These are phyloP conservation scores for Peterozyma xylosa DNA, from an alignment of 805 yeast genomes.

Conservation along the genomic window DNA sequence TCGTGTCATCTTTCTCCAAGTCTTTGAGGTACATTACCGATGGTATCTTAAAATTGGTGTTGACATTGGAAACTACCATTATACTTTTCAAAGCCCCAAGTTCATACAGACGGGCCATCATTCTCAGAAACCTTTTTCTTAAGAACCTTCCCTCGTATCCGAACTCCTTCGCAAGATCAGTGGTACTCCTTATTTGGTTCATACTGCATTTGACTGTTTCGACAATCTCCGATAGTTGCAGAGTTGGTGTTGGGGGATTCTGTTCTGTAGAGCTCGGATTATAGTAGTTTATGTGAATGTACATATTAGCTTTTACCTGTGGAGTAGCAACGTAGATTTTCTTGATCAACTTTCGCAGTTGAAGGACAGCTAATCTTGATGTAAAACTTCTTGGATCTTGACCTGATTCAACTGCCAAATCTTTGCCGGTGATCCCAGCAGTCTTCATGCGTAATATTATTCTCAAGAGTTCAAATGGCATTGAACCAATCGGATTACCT, in stretches of 20 bases:
- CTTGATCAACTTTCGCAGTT: constrained; percentile 38
- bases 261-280: neutral
- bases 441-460: constrained; percentile 52
- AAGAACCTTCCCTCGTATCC: constrained; percentile 34
- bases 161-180: constrained; percentile 55
- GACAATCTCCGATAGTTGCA: constrained; percentile 25
- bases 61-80: constrained; percentile 32
- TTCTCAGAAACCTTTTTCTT: constrained; percentile 29
- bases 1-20: constrained; percentile 18
- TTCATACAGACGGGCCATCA: constrained; percentile 36
- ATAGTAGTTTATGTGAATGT: constrained; percentile 41
- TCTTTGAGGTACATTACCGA: constrained; percentile 37
- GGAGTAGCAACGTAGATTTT: constrained; percentile 28
- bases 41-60: constrained; percentile 38
- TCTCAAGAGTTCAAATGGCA: constrained; percentile 46
- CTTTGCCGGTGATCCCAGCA: constrained; percentile 52
- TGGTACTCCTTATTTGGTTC: constrained; percentile 48
- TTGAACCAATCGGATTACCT: constrained; percentile 45
- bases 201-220: constrained; percentile 50
- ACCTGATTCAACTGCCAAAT: constrained; percentile 45
- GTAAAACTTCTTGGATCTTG: constrained; percentile 72
- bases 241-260: constrained; percentile 6
- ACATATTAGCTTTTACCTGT: constrained; percentile 46
- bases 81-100: constrained; percentile 42
- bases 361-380: constrained; percentile 48